A percentile compares a stretch with the other conserved stretches of the same genome.
Conservation (phyloP, 2,329 filamentous ascomycete genomes). For the Claviceps pazoutovae region DNA sequence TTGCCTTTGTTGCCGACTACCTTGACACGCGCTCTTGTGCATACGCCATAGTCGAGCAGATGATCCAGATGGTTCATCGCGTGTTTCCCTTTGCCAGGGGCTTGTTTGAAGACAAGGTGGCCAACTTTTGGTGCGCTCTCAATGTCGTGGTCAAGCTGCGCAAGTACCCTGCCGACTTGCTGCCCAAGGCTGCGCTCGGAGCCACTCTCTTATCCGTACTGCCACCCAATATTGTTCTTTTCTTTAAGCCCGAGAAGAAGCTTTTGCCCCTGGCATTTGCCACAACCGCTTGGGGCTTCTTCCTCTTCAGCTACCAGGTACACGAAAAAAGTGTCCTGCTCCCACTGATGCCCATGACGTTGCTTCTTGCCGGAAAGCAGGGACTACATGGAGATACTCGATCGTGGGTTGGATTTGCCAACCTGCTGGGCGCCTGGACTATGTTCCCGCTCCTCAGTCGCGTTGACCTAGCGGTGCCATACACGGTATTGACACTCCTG, state of each 20-base stretch:
- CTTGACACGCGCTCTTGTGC: constrained; percentile 53
- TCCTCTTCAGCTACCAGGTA: constrained; percentile 93
- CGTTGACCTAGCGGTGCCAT: constrained; percentile 73
- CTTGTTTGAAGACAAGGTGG: constrained; percentile 96
- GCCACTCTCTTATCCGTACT: constrained; percentile 65
- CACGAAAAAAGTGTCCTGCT: constrained; percentile 95
- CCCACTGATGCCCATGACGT: constrained; percentile 83
- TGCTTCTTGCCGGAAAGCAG: constrained; percentile 65
- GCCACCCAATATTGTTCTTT: constrained; percentile 66
- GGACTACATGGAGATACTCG: constrained; percentile 64
- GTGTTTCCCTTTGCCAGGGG: constrained; percentile 93
- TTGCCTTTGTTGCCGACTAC: constrained; percentile 40
- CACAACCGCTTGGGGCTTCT: constrained; percentile 88
- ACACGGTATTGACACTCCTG: constrained; percentile 67
- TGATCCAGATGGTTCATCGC: constrained; percentile 76
- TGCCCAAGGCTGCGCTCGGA: constrained; percentile 63
- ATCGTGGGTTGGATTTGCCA: constrained; percentile 93
- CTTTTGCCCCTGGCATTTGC: constrained; percentile 70
- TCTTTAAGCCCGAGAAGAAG: constrained; percentile 62
- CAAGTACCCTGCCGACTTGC: constrained; percentile 51
- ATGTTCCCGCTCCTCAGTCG: constrained; percentile 82
- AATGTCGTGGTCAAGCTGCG: constrained; percentile 84
- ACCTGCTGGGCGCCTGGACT: constrained; percentile 79
- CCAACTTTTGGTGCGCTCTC: constrained; percentile 92
- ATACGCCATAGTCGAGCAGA: constrained; percentile 63